A percentile compares a stretch with the other conserved stretches of the same genome.
Conservation (phyloP, 768 basidiomycete genomes). For the Bullera alba region DNA sequence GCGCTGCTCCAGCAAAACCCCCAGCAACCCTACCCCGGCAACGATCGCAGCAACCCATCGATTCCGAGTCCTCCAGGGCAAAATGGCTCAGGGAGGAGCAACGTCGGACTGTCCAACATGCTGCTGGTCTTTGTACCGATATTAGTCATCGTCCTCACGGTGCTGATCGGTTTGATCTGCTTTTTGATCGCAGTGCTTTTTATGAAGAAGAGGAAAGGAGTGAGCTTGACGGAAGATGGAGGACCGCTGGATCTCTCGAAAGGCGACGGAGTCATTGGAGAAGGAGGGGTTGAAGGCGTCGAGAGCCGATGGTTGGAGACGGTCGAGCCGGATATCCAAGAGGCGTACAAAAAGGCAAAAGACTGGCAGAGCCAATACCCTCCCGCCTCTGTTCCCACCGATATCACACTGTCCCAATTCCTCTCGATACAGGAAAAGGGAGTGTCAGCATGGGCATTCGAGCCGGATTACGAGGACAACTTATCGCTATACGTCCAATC, state of each 20-base stretch:
- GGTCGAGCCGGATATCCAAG: constrained; percentile 59
- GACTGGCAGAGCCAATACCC: constrained; percentile 64
- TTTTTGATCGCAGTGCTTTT: constrained; percentile 86
- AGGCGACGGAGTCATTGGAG: constrained; percentile 74
- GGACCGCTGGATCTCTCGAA: constrained; percentile 90
- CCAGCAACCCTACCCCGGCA: too few relatives aligned
- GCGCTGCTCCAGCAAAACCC: too few relatives aligned
- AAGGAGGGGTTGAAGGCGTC: constrained; percentile 86
- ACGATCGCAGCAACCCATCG: too few relatives aligned
- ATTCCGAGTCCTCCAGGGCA: too few relatives aligned
- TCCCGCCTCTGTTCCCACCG: constrained; percentile 92
- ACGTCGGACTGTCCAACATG: constrained; percentile 8
- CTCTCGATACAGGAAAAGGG: constrained; percentile 99
- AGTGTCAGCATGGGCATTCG: constrained; percentile 98
- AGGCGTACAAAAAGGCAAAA: constrained; percentile 76
- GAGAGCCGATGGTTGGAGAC: constrained; percentile 90
- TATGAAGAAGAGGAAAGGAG: constrained; percentile 48
- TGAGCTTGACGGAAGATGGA: constrained; percentile 65
- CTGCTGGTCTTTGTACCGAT: constrained; percentile 70
- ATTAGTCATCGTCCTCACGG: constrained; percentile 84
- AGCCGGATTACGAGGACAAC: constrained; percentile 94
- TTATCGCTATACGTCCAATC: constrained; percentile 87
- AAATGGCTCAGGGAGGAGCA: too few relatives aligned
- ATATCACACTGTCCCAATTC: constrained; percentile 97
- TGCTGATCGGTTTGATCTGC: constrained; percentile 83